Evolutionary conservation across 495 filamentous ascomycete species (phyloP), one percentile per base, ranked within the genome.

Genomic region (Aspergillus wentii): DNA sequence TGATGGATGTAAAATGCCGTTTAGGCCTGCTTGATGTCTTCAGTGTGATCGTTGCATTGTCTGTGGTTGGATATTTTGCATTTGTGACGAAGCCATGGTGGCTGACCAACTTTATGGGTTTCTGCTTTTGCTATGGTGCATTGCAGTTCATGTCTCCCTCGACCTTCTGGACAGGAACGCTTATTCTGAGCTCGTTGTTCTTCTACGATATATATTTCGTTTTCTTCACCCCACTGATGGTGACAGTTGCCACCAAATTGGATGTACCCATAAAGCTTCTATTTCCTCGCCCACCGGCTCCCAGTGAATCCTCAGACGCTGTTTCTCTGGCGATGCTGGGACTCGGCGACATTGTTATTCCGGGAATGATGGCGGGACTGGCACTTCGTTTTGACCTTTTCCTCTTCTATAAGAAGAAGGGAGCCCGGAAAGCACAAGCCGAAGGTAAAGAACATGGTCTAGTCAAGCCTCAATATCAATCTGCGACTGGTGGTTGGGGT

Each of bases 131-230:
- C 52, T 98, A 98, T 53, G 74, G 74, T 11, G 72, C 85, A 13
- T 66, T 98, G 26, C 76, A 88, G 38, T 62, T 95, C 42, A 77
- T 98, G 68, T 95, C 91, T 2, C 94, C 92, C 0, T 92, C 89
- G 0, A 94, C 85, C 0, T 95, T 95, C 52, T 66, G 70, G 40
- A 95, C 86, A 0, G 92, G 88, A 3, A 82, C 80, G 1, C 59
- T 87, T 17, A 80, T 98, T 20, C 68, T 97, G 0, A 66, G 59
- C 3, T 85, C 82, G 0, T 69, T 98, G 11, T 97, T 97, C 58
- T 72, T 91, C 49, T 98, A 98, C 50, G 92, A 98, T 49, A 91
- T 98, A 35, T 84, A 89, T 54, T 94, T 97, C 65, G 92, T 98
- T 36, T 98, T 96, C 56, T 98, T 86, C 59, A 98, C 92, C 0